These are phyloP conservation scores for Annulohypoxylon truncatum DNA, from an alignment of 2,329 filamentous ascomycete species.

Conservation along the genomic window DNA sequence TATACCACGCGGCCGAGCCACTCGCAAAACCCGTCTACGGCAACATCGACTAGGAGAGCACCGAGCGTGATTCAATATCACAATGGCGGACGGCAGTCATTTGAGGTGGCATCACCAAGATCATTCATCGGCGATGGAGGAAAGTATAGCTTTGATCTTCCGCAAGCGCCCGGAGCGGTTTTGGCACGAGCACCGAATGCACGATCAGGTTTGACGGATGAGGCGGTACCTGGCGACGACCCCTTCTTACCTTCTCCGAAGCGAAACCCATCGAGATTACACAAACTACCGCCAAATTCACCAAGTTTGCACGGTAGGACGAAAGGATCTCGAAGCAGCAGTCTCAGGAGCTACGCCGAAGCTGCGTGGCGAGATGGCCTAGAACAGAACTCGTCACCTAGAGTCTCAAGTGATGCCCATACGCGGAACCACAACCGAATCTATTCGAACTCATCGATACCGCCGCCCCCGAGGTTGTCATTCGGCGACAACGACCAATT, in stretches of 20 bases:
- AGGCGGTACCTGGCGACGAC: slow-evolving; percentile 68
- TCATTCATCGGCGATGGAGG: slow-evolving; percentile 51
- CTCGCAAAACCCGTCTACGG: slow-evolving; percentile 53
- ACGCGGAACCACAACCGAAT: slow-evolving; percentile 53
- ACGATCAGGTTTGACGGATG: slow-evolving; percentile 71
- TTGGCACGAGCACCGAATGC: slow-evolving; percentile 71
- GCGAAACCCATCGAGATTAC: slow-evolving; percentile 64
- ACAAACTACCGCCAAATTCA: slow-evolving; percentile 58
- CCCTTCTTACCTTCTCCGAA: slow-evolving; percentile 67
- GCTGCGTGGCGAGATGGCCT: slow-evolving; percentile 53
- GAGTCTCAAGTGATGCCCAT: slow-evolving; percentile 51
- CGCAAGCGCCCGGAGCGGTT: slow-evolving; percentile 59
- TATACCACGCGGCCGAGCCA: slow-evolving; percentile 45
- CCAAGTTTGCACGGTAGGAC: slow-evolving; percentile 51
- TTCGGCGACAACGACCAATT: slow-evolving; percentile 59
- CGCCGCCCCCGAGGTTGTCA: slow-evolving; percentile 58
- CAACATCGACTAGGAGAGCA: slow-evolving; percentile 57
- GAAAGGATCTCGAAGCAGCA: slow-evolving; percentile 61
- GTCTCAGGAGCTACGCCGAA: slow-evolving; percentile 57
- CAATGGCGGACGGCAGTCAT: slow-evolving; percentile 48
- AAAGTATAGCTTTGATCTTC: slow-evolving; percentile 58
- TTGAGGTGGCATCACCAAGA: slow-evolving; percentile 50
- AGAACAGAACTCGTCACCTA: slow-evolving; percentile 44
- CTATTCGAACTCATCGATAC: slow-evolving; percentile 58
- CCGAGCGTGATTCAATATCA: slow-evolving; percentile 68